Evolutionary conservation across 2,329 filamentous ascomycete species (phyloP), one percentile per base, ranked within the genome.

Genomic region (Penicillium vulpinum): DNA sequence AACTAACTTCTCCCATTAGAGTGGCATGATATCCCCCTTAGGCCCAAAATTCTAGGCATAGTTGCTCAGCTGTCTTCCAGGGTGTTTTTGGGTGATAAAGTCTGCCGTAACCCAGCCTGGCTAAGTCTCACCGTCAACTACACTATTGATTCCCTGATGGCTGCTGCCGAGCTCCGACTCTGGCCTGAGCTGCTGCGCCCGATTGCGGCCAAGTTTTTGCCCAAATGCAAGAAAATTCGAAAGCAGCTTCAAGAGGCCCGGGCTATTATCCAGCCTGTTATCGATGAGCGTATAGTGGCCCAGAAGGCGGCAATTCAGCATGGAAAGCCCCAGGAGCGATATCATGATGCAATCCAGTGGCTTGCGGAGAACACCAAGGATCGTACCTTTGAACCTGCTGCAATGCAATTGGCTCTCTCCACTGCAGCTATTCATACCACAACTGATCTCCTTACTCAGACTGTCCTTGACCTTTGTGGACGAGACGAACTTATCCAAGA

Each of bases 71-170:
- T 64, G 4, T 61, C 59, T 2, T 59, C 62, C 1, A 16, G 47
- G n/a, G 54, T 63, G 4, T 66, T 66, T 9, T 39, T 64, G 4
- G 61, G 60, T 2, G 41, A 59, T 3, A 39, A 57, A 22, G 22
- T 66, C 13, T 65, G 65, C 36, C 59, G 59, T 11, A 47, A 66
- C 22, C 57, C 58, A 5, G 53, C 56, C 6, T 67, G 64, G 64
- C 58, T 65, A 0, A 43, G 45, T 0, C 58, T 67, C 5, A 60
- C 59, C 1, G 33, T 59, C 5, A 48, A 57, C 33, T 58, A 63
- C 35, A 60, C 56, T 1, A 29, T 61, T 6, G 38, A 49, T 5
- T 40, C 44, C 3, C 58, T 67, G 35, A 24, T 35, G 4, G 61
- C 62, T 0, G 54, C 54, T 1, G 24, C 55, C 16, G 16, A 50